Evolutionary conservation across 2,329 filamentous ascomycete genomes (phyloP).

Genomic region (Eurotiales sp.): DNA sequence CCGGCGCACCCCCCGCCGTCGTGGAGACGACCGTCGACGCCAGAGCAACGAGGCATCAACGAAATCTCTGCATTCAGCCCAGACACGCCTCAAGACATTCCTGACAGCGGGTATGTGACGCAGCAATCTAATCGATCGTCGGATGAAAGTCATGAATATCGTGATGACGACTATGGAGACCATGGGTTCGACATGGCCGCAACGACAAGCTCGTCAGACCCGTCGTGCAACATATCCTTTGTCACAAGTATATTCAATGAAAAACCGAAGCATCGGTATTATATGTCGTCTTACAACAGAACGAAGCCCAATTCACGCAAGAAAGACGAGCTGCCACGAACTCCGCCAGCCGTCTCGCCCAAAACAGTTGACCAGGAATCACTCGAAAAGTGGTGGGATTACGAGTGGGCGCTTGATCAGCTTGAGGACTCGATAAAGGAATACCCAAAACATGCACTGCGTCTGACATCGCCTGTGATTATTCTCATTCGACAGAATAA

Average conservation of each 20-base stretch:
- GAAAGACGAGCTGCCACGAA: constrained; percentile 9
- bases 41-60: constrained; percentile 28
- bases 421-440: constrained; percentile 35
- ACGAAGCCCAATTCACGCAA: background rate
- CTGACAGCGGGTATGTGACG: constrained; percentile 33
- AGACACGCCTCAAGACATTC: constrained; percentile 34
- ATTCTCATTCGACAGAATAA: constrained; percentile 36
- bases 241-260: constrained; percentile 9
- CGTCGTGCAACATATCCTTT: constrained; percentile 6
- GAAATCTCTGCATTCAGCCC: constrained; percentile 39
- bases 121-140: constrained; percentile 27
- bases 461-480: constrained; percentile 37
- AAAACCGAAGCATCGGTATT: constrained; percentile 6
- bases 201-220: background rate
- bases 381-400: constrained; percentile 32
- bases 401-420: constrained; percentile 39
- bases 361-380: constrained; percentile 26
- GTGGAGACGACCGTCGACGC: constrained; percentile 29
- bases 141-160: constrained; percentile 21
- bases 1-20: constrained; percentile 24
- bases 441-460: constrained; percentile 32
- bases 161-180: constrained; percentile 29
- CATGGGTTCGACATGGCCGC: background rate
- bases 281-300: constrained; percentile 13
- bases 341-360: constrained; percentile 18